phyloP scores from a whole-genome alignment of 108 stramenopile species.

The Poteriospumella lacustris region DNA sequence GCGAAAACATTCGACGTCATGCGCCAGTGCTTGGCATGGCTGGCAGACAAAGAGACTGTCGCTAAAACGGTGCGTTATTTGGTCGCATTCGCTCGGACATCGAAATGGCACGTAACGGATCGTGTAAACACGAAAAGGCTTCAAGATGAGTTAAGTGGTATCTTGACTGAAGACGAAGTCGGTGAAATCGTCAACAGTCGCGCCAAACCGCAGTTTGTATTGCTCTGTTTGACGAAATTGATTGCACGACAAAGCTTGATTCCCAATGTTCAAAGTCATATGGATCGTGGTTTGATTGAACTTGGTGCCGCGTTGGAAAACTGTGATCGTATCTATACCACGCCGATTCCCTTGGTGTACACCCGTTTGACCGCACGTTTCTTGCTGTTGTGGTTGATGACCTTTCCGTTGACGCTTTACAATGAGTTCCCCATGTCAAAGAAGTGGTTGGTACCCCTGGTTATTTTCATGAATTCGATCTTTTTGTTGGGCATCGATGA shows the following conservation, averaged over 20 bases:
- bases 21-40: conserved; percentile 49
- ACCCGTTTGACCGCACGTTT: conserved; percentile 14
- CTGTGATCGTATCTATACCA: background rate
- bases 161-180: background rate
- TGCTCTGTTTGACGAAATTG: background rate
- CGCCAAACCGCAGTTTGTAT: background rate
- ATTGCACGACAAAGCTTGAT: background rate
- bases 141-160: background rate
- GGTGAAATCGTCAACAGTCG: background rate
- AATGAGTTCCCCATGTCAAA: background rate
- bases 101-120: background rate
- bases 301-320: background rate
- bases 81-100: background rate
- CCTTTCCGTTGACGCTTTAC: background rate
- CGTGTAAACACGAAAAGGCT: background rate
- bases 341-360: conserved; percentile 15
- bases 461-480: background rate
- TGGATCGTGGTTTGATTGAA: background rate
- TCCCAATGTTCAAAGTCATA: background rate
- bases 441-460: background rate
- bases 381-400: background rate
- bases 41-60: background rate
- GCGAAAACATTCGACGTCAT: conserved; percentile 51
- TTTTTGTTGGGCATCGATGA: conserved; percentile 14
- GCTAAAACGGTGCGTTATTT: background rate